These are phyloP conservation scores for Artomyces pyxidatus DNA, from an alignment of 768 basidiomycete genomes.

Conservation along the genomic window DNA sequence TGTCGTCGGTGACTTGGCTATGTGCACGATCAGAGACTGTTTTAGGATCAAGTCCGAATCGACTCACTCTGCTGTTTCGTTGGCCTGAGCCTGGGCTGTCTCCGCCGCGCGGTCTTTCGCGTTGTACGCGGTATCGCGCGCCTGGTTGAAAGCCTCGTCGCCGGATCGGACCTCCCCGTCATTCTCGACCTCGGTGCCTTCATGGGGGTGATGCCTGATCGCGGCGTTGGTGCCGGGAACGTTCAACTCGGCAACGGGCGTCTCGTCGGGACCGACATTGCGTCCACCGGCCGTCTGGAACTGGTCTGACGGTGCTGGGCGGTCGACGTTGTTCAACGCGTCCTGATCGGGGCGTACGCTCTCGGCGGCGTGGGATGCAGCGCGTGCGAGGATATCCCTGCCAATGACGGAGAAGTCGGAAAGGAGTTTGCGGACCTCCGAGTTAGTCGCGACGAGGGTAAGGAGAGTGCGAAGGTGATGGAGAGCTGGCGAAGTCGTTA, in stretches of 20 bases:
- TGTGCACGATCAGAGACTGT: not conserved
- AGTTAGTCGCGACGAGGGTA: slow-evolving; percentile 84
- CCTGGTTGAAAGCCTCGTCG: slow-evolving; percentile 14
- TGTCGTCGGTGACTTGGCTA: slow-evolving; percentile 20
- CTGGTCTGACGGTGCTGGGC: slow-evolving; percentile 58
- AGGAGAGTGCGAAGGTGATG: slow-evolving; percentile 84
- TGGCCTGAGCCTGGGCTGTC: slow-evolving; percentile 12
- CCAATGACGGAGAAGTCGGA: slow-evolving; percentile 72
- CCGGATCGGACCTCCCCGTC: slow-evolving; percentile 22
- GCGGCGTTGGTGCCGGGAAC: slow-evolving; percentile 37
- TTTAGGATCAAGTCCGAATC: not conserved
- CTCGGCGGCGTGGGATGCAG: slow-evolving; percentile 63
- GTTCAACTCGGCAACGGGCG: slow-evolving; percentile 38
- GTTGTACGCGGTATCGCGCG: slow-evolving; percentile 9
- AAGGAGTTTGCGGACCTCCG: slow-evolving; percentile 84
- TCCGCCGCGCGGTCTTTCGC: slow-evolving; percentile 3
- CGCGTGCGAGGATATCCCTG: slow-evolving; percentile 75
- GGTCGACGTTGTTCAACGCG: slow-evolving; percentile 54
- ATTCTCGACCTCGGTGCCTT: slow-evolving; percentile 27
- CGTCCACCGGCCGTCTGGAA: slow-evolving; percentile 44
- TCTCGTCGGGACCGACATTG: slow-evolving; percentile 35
- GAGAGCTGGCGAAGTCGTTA: slow-evolving; percentile 42
- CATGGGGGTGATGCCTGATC: slow-evolving; percentile 43
- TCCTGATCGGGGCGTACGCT: slow-evolving; percentile 59
- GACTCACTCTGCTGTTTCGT: slow-evolving; percentile 15